Evolutionary conservation across 2,329 filamentous ascomycete genomes (phyloP), one percentile per base, ranked within the genome.

Genomic region (Fusarium praegraminearum): DNA sequence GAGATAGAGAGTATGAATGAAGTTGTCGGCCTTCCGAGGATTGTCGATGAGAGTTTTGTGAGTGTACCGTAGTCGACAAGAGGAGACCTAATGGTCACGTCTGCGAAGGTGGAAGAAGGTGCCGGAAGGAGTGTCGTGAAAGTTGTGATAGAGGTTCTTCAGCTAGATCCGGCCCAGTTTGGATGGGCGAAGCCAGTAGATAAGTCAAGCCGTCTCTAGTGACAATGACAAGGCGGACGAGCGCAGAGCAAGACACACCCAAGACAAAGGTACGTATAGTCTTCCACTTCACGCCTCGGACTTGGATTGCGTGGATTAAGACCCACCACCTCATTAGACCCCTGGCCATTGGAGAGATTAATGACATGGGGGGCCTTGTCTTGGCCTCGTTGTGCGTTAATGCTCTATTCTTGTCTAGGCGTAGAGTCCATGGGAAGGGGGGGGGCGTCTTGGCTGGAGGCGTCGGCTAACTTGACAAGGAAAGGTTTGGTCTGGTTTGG

Each of bases 391-490:
- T 74, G 75, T 71, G 72, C 70, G 77, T 72, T 77, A 35, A 62
- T 62, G 57, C 60, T 78, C 82, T 83, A 83, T 83, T 83, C 80
- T 83, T 81, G 79, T 81, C 78, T 61, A 58, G 57, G 69, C 51
- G 69, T 71, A 70, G 65, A 67, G 64, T 33, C 28, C 13, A 35
- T 41, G 38, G 26, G 33, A 60, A 62, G 33, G 55, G 67, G 33
- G 66, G 67, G 62, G 67, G 80, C 73, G 76, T 76, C 73, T 75
- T 75, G 72, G 70, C 56, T 64, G 56, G 61, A 54, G 71, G 69
- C 65, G 74, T 75, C 72, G 62, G 33, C 77, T 75, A 75, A 59
- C 67, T 64, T 43, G 30, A 64, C 77, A 78, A 72, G 77, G 77
- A 77, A 78, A 72, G 71, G 57, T 30, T 20, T n/a, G 57, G 56